Evolutionary conservation across 768 basidiomycete genomes (phyloP), one percentile per base, ranked within the genome.

Genomic region (Agrocybe chaxingu): DNA sequence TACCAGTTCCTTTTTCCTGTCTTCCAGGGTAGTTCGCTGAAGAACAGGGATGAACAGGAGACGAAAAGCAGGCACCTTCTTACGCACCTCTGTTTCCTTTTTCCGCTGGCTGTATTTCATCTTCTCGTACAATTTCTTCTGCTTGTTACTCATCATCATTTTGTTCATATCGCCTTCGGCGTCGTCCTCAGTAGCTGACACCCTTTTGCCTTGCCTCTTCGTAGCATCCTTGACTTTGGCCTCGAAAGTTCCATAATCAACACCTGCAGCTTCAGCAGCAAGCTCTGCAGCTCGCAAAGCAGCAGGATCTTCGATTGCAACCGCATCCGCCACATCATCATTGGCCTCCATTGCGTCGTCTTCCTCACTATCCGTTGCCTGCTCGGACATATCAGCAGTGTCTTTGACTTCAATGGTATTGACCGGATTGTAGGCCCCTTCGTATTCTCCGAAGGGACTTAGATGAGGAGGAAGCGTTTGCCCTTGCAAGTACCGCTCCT

Each of bases 131-230:
- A 97, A 69, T 70, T 95, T 95, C 60, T 84, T 81, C 68, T 96
- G 88, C 72, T 89, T 92, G 69, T 92, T 93, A 74, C 91, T 96
- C 85, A 97, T 86, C 82, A 98, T 79, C 85, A 98, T 96, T 79
- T 95, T 96, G 70, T 90, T 87, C 88, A 96, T 91, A 64, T 95
- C 89, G 60, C 83, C 76, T 64, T 93, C 91, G 34, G 70, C 67
- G 55, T 72, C 72, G 57, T 68, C 67, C 42, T 58, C 64, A 55
- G 67, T 70, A 8, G 58, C 63, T 47, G 53, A 58, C 1, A 57
- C 30, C 39, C 54, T 62, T 57, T 73, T 70, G 33, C 52, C 56
- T 43, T 66, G 65, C 58, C 66, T 70, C 64, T 76, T 83, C 52
- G 66, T 70, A 32, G 78, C 76, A 63, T 85, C 85, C 57, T 75